Percentiles rank a stretch among this genome's conserved stretches.
Conservation (phyloP, 345 rosid genomes). For the Populus ilicifolia region DNA sequence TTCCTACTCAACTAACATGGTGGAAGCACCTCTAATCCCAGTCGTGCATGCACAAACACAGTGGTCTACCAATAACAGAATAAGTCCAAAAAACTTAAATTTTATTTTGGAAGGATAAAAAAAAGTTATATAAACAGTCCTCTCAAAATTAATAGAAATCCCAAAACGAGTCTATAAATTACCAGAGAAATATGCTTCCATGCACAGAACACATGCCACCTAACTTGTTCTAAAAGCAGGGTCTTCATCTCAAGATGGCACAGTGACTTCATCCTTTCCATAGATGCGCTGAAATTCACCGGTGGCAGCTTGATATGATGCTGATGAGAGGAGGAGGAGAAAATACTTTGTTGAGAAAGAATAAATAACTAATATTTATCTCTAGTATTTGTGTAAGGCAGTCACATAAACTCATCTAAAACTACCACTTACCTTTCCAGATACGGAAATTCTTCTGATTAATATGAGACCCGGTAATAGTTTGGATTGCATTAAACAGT, state of each 20-base stretch:
- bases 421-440: slow-evolving; percentile 71
- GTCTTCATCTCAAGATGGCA: slow-evolving; percentile 40
- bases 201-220: slow-evolving; percentile 20
- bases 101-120: background rate
- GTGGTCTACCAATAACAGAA: background rate
- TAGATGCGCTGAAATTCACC: slow-evolving; percentile 85
- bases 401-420: background rate
- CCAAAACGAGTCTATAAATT: background rate
- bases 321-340: slow-evolving; percentile 26
- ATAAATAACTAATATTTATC: background rate
- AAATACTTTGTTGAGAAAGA: background rate
- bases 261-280: slow-evolving; percentile 65
- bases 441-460: slow-evolving; percentile 77
- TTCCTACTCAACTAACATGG: background rate
- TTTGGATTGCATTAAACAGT: slow-evolving; percentile 70
- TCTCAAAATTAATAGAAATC: slow-evolving; percentile 1
- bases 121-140: background rate
- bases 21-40: background rate
- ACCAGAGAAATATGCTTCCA: slow-evolving; percentile 14
- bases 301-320: slow-evolving; percentile 86
- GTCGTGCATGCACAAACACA: background rate
- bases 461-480: slow-evolving; percentile 72
- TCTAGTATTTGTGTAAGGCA: background rate
- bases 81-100: background rate
- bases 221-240: slow-evolving; percentile 4